A percentile compares a stretch with the other conserved stretches of the same genome.
phyloP scores from a whole-genome alignment of 2,329 filamentous ascomycete genomes.

The Colletotrichum truncatum region DNA sequence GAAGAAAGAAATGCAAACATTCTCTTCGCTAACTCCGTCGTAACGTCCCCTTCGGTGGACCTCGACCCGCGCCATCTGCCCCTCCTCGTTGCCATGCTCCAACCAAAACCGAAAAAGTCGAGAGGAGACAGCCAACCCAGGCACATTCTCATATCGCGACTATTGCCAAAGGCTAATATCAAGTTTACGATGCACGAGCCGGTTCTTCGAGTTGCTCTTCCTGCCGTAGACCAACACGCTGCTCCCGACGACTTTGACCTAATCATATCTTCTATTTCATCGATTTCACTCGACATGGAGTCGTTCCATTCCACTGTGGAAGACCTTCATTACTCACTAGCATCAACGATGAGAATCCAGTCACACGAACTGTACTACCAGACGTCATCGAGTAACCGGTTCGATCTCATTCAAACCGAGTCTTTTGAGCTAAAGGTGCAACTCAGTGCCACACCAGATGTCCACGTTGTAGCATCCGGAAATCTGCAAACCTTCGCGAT shows the following conservation, averaged over 20 bases:
- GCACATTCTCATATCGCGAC: conserved; percentile 82
- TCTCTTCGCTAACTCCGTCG: conserved; percentile 92
- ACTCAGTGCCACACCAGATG: conserved; percentile 84
- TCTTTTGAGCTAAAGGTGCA: conserved; percentile 88
- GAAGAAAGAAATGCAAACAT: conserved; percentile 96
- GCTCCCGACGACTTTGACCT: conserved; percentile 89
- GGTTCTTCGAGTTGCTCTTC: conserved; percentile 88
- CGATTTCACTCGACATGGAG: conserved; percentile 90
- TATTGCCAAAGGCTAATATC: conserved; percentile 91
- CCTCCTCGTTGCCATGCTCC: conserved; percentile 80
- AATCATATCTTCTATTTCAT: conserved; percentile 94
- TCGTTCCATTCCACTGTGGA: conserved; percentile 91
- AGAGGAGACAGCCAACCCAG: conserved; percentile 39
- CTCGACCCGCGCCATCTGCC: conserved; percentile 92
- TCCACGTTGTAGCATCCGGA: conserved; percentile 82
- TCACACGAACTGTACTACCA: conserved; percentile 95
- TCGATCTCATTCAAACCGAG: conserved; percentile 89
- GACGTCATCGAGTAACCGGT: conserved; percentile 81
- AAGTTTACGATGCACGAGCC: conserved; percentile 98
- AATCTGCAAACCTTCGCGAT: conserved; percentile 87
- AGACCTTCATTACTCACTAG: conserved; percentile 86
- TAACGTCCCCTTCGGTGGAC: conserved; percentile 95
- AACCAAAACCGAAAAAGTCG: conserved; percentile 53
- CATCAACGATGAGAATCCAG: conserved; percentile 82
- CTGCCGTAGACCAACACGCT: conserved; percentile 73